phyloP scores from a whole-genome alignment of 2,329 filamentous ascomycete species.

The Alternaria postmessia region DNA sequence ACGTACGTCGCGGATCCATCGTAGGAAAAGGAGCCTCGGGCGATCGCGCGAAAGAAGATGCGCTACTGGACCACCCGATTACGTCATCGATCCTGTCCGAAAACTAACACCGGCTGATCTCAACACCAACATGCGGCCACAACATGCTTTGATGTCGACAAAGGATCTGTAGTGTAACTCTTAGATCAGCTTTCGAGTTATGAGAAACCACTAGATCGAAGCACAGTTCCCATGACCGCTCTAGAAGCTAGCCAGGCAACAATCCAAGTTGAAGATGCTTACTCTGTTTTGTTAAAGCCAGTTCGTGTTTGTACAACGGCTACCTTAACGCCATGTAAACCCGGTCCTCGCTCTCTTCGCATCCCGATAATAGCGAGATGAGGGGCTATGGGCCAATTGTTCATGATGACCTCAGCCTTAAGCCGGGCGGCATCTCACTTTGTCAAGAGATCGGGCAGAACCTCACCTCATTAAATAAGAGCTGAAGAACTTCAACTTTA shows the following conservation, averaged over 20 bases:
- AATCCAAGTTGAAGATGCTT: neutral
- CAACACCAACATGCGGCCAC: neutral
- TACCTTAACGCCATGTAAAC: neutral
- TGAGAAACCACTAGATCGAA: neutral
- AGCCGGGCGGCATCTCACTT: neutral
- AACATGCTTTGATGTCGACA: neutral
- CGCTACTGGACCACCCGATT: neutral
- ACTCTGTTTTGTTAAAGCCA: neutral
- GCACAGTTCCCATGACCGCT: neutral
- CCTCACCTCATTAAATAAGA: neutral
- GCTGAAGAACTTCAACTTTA: neutral
- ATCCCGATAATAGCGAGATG: neutral
- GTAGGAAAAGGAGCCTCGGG: neutral
- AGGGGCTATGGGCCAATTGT: neutral
- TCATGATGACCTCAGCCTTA: neutral
- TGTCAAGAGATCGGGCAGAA: too few relatives aligned
- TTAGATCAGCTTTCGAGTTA: neutral
- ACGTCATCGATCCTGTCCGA: neutral
- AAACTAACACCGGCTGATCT: neutral
- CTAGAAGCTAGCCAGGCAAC: neutral
- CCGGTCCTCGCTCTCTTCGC: neutral
- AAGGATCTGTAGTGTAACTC: neutral
- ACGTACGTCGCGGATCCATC: neutral
- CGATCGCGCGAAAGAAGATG: neutral
- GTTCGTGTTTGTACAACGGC: neutral